Evolutionary conservation across 2,329 filamentous ascomycete genomes (phyloP).

Genomic region (Fusarium sp.): DNA sequence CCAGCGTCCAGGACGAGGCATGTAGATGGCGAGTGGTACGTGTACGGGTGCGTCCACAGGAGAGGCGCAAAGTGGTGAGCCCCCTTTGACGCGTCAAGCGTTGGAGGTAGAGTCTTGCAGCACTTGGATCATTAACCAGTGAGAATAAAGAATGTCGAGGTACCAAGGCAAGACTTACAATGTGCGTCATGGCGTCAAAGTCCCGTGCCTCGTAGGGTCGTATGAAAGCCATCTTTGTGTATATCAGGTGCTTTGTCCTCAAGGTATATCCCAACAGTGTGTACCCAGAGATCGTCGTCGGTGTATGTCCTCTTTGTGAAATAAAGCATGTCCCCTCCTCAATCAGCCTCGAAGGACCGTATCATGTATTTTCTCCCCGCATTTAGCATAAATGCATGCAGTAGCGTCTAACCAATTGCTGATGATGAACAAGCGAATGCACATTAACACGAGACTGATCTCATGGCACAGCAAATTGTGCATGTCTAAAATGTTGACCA

Average conservation of each 20-base stretch:
- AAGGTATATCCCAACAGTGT: background rate
- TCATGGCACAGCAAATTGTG: background rate
- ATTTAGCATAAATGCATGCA: background rate
- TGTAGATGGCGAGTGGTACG: conserved; percentile 55
- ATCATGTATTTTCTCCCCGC: background rate
- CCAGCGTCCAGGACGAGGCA: conserved; percentile 63
- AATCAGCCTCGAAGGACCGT: background rate
- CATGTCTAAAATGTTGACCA: background rate
- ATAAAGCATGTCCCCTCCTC: background rate
- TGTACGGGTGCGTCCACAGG: conserved; percentile 63
- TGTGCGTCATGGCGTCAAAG: conserved; percentile 54
- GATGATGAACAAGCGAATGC: background rate
- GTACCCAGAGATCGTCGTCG: background rate
- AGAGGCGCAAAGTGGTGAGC: conserved; percentile 56
- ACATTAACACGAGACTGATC: background rate
- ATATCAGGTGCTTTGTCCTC: background rate
- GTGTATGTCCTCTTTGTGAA: background rate
- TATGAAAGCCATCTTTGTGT: conserved; percentile 56
- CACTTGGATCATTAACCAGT: conserved; percentile 48
- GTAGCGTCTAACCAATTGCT: background rate
- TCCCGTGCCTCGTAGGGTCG: conserved; percentile 52
- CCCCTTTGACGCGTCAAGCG: conserved; percentile 49
- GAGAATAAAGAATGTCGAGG: background rate
- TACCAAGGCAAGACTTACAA: conserved; percentile 46
- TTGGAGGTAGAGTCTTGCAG: conserved; percentile 58